phyloP scores from a whole-genome alignment of 2,329 filamentous ascomycete genomes.

The Claviceps capensis region DNA sequence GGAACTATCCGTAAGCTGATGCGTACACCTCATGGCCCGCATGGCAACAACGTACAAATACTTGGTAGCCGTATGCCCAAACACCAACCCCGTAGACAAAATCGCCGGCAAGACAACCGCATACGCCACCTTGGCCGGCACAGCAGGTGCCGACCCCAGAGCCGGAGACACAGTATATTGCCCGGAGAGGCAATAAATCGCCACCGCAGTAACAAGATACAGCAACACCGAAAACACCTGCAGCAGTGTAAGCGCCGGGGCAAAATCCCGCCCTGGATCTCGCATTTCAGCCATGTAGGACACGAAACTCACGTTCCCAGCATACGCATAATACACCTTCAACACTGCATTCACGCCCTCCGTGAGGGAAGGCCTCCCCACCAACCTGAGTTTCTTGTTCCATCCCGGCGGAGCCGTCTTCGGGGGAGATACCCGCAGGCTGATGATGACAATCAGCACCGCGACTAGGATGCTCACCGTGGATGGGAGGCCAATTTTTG shows the following conservation, averaged over 20 bases:
- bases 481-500: slow-evolving; percentile 18
- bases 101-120: slow-evolving; percentile 18
- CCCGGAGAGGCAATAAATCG: slow-evolving; percentile 19
- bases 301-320: slow-evolving; percentile 24
- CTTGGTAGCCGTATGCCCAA: slow-evolving; percentile 9
- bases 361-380: slow-evolving; percentile 17
- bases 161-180: slow-evolving; percentile 20
- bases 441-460: slow-evolving; percentile 23
- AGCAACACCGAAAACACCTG: slow-evolving; percentile 20
- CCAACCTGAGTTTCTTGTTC: slow-evolving; percentile 16
- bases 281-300: slow-evolving; percentile 22
- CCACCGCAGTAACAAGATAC: slow-evolving; percentile 19
- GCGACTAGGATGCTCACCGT: slow-evolving; percentile 21
- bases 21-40: slow-evolving; percentile 13
- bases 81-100: slow-evolving; percentile 20
- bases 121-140: slow-evolving; percentile 20
- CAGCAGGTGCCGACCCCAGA: slow-evolving; percentile 18
- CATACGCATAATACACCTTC: slow-evolving; percentile 23
- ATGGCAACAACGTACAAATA: no score
- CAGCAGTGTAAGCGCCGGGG: slow-evolving; percentile 16
- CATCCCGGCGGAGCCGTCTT: slow-evolving; percentile 14
- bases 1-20: slow-evolving; percentile 20
- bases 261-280: slow-evolving; percentile 18
- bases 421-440: slow-evolving; percentile 19
- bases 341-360: slow-evolving; percentile 20